Conservation (phyloP, 257 asterid genomes). For the Jaltomata sinuosa region DNA sequence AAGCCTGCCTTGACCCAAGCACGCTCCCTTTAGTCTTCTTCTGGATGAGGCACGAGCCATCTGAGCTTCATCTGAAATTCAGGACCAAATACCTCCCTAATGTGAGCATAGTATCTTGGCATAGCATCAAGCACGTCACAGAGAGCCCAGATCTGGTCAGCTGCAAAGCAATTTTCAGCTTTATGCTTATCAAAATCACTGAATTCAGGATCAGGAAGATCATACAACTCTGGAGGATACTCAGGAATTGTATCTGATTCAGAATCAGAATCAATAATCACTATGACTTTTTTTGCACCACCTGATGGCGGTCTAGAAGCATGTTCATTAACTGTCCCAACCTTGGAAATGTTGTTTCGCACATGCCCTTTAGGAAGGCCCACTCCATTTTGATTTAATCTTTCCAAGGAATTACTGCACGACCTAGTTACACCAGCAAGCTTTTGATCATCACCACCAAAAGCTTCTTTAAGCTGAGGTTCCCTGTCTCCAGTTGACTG, state of each 20-base stretch:
- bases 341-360: slow-evolving; percentile 3
- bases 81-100: no score
- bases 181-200: no score
- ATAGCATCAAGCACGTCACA: no score
- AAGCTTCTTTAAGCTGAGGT: slow-evolving; percentile 7
- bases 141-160: no score
- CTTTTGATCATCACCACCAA: background rate
- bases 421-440: slow-evolving; percentile 10
- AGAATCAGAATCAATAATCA: slow-evolving; percentile 26
- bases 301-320: background rate
- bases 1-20: no score
- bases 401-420: slow-evolving; percentile 1
- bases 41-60: no score
- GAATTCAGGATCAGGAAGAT: no score
- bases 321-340: slow-evolving; percentile 4
- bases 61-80: no score
- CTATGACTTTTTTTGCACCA: slow-evolving; percentile 18
- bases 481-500: background rate
- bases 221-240: no score
- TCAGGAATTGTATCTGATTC: slow-evolving; percentile 11
- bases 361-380: slow-evolving; percentile 10
- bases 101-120: no score
- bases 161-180: no score
- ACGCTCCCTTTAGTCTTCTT: no score
- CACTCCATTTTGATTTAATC: slow-evolving; percentile 12